Base-by-base conservation (phyloP, 768 basidiomycete species). In the Amanita pseudoporphyria region DNA sequence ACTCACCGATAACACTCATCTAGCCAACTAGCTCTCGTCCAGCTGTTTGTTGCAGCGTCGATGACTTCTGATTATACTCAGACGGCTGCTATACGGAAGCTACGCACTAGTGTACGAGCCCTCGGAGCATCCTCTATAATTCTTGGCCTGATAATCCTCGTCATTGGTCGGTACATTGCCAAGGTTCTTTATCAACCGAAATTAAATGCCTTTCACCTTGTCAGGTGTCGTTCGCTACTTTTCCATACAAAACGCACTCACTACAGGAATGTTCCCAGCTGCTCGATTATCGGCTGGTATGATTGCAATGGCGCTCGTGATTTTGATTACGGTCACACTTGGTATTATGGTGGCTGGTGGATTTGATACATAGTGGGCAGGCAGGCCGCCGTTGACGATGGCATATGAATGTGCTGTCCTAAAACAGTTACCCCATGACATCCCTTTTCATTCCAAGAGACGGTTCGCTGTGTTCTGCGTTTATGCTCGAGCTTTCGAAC, bases 181-280 rank as follows among this genome's bases (percentile, higher is more conserved):
- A 39, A 6, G 30, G 6, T 33, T 45, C 2, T 33, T 49, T 40
- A n/a, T 45, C 40, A 39, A 31, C n/a, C 6, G 7, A 49, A 38
- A n/a, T n/a, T 16, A 24, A 47, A 18, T 24, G 41, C 26, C 21
- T 42, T 33, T 44, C 19, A 45, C 43, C 39, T 33, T 45, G n/a
- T 22, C 21, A 82, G 80, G 78, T 13, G 58, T 73, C 12, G 47
- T 58, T 9, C 69, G 80, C n/a, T 82, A 77, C 57, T 81, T 80
- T 57, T 57, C 61, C 1, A 67, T 79, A 3, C 80, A 82, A 56
- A 57, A 60, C 0, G 71, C 74, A 6, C 67, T 82, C 48, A 64
- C 69, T 1, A 67, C 70, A 33, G 77, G 78, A 7, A 56, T 67
- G 40, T 82, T 79, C 55, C 78, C 79, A 3, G 70, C 71, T n/a